Evolutionary conservation across 1,284 basidiomycete genomes (phyloP).

Genomic region (Mycosarcoma mackinlayi): DNA sequence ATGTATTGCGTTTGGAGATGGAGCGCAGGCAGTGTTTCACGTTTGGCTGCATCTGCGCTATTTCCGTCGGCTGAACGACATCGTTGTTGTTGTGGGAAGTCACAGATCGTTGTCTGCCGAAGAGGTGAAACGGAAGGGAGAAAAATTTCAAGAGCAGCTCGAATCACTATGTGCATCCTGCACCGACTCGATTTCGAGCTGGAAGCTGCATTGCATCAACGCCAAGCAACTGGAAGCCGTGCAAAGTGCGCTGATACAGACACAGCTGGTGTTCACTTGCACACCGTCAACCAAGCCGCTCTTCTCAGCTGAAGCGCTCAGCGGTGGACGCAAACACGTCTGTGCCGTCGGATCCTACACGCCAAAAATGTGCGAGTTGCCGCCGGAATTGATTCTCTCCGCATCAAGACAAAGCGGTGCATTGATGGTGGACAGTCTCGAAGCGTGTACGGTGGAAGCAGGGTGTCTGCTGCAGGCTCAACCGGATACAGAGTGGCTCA

Average conservation of each 20-base stretch:
- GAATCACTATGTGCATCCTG: not conserved
- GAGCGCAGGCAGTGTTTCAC: constrained; percentile 22
- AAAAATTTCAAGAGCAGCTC: not conserved
- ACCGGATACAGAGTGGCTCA: not conserved
- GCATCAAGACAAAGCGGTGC: not conserved
- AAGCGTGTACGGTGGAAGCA: constrained; percentile 25
- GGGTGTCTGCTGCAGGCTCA: constrained; percentile 28
- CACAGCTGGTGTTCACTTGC: constrained; percentile 26
- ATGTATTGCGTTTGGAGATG: constrained; percentile 27
- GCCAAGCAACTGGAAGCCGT: not conserved
- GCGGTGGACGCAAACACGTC: constrained; percentile 1
- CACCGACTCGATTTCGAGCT: too few species aligned
- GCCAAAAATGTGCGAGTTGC: constrained; percentile 31
- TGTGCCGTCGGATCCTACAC: constrained; percentile 32
- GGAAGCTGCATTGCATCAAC: not conserved
- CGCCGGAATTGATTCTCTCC: not conserved
- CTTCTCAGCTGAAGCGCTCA: not conserved
- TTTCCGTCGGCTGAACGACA: not conserved
- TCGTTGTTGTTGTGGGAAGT: not conserved
- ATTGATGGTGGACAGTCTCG: constrained; percentile 24
- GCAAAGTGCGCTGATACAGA: not conserved
- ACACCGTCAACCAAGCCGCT: constrained; percentile 18
- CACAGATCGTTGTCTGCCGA: not conserved
- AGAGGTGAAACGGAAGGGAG: constrained; percentile 6
- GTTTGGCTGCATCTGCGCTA: constrained; percentile 20